These are phyloP conservation scores for Setaria viridis DNA, from an alignment of 202 grass and related monocot species.

Conservation along the genomic window DNA sequence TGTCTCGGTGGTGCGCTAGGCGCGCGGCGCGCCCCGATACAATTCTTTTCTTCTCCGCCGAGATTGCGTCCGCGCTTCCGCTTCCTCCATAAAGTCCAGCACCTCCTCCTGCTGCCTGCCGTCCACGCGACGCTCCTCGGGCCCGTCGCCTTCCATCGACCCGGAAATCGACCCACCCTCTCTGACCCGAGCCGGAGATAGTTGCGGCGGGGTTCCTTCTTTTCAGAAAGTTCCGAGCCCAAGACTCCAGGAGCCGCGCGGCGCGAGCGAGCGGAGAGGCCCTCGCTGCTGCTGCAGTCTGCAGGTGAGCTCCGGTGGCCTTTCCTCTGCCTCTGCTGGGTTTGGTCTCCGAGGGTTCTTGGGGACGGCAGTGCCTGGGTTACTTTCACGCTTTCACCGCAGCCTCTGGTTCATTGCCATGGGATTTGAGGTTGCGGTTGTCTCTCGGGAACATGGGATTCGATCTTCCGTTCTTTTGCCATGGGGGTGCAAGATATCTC, in stretches of 20 bases:
- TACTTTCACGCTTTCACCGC: not conserved
- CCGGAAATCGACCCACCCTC: not conserved
- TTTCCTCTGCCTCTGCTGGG: not conserved
- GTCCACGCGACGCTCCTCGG: conserved; percentile 43
- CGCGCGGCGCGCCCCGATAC: not conserved
- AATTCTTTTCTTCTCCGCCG: not conserved
- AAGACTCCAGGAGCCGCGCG: not conserved
- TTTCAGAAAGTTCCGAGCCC: not conserved
- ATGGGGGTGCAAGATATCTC: not conserved
- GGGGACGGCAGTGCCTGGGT: conserved; percentile 9
- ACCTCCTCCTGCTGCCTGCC: conserved; percentile 8
- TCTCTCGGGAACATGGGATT: not conserved
- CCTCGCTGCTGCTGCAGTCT: not conserved
- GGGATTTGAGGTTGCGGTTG: not conserved
- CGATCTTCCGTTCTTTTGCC: not conserved
- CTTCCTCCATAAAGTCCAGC: not conserved
- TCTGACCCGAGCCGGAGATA: not conserved
- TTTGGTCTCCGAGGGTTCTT: conserved; percentile 5
- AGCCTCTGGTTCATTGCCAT: not conserved
- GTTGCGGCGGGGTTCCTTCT: not conserved
- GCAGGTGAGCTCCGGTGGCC: conserved; percentile 23
- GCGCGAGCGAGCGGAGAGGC: not conserved
- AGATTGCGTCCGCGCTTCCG: conserved; percentile 1
- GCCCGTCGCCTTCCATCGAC: not conserved
- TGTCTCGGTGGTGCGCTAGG: not conserved